These are phyloP conservation scores for Aspergillus pseudotamarii DNA, from an alignment of 2,329 filamentous ascomycete genomes.

Conservation along the genomic window DNA sequence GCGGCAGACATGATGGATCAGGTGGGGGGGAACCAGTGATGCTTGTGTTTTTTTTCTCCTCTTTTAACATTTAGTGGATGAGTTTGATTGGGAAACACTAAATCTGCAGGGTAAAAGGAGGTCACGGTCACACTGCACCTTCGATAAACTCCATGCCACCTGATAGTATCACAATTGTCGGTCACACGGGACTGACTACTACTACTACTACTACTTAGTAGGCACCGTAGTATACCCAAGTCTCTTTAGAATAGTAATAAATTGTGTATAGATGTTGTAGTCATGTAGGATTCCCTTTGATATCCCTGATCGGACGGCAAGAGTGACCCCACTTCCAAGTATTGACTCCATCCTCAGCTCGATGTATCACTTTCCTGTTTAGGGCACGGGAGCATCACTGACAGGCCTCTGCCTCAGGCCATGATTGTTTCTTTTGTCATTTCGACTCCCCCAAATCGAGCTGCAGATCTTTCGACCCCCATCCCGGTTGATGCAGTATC, in stretches of 20 bases:
- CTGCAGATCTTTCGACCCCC: neutral
- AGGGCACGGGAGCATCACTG: neutral
- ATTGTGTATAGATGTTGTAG: neutral
- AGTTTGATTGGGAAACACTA: neutral
- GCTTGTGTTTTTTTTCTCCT: neutral
- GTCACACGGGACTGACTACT: constrained; percentile 12
- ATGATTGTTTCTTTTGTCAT: neutral
- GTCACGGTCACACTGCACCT: neutral
- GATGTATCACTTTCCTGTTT: neutral
- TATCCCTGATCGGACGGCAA: neutral
- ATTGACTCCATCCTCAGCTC: neutral
- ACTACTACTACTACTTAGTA: neutral
- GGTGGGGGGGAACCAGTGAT: neutral
- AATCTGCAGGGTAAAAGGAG: constrained; percentile 1
- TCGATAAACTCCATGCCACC: constrained; percentile 13
- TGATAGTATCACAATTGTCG: constrained; percentile 22
- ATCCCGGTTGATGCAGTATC: neutral
- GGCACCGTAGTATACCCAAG: neutral
- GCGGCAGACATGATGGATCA: neutral
- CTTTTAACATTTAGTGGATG: neutral
- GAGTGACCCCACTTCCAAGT: neutral
- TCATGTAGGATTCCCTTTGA: neutral
- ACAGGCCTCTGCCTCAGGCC: neutral
- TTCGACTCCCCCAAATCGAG: neutral
- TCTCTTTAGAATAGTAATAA: neutral